These are phyloP conservation scores for Agrocybe pediades DNA, from an alignment of 768 basidiomycete species.

Conservation along the genomic window DNA sequence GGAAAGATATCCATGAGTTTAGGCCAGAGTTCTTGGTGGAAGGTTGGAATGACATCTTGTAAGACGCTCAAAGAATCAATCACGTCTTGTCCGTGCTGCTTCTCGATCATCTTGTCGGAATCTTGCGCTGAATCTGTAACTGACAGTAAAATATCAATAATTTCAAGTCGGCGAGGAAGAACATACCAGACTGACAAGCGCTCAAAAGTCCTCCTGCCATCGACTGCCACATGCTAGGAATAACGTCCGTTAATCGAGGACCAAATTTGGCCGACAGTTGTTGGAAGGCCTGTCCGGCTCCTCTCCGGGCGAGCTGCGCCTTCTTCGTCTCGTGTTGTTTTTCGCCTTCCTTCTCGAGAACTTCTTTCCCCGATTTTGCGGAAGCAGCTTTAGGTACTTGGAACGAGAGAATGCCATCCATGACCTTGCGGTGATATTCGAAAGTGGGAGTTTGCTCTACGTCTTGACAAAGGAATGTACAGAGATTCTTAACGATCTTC, in stretches of 20 bases:
- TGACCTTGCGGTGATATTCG: conserved; percentile 57
- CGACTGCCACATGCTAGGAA: conserved; percentile 96
- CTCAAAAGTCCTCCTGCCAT: conserved; percentile 79
- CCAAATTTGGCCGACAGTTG: conserved; percentile 81
- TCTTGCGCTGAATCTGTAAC: conserved; percentile 52
- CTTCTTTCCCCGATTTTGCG: conserved; percentile 32
- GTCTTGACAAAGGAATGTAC: conserved; percentile 95
- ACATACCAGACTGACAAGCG: conserved; percentile 67
- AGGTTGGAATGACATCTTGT: conserved; percentile 75
- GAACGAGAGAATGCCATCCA: conserved; percentile 81
- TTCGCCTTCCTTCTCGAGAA: conserved; percentile 37
- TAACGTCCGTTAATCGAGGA: conserved; percentile 62
- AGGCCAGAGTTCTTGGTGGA: conserved; percentile 70
- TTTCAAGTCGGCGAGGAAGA: not conserved
- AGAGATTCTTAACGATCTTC: conserved; percentile 96
- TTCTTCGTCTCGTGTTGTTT: conserved; percentile 60
- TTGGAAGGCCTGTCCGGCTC: conserved; percentile 82
- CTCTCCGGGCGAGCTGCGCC: conserved; percentile 76
- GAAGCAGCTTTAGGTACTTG: conserved; percentile 35
- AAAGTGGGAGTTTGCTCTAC: conserved; percentile 89
- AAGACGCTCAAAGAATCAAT: conserved; percentile 92
- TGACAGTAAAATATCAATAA: not conserved
- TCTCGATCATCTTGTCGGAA: conserved; percentile 67
- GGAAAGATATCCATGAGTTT: conserved; percentile 77
- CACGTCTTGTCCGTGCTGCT: conserved; percentile 82